Percentiles rank a stretch among this genome's conserved stretches.
Evolutionary conservation across 1,284 basidiomycete genomes (phyloP).

Genomic region (Psilocybe mexicana): DNA sequence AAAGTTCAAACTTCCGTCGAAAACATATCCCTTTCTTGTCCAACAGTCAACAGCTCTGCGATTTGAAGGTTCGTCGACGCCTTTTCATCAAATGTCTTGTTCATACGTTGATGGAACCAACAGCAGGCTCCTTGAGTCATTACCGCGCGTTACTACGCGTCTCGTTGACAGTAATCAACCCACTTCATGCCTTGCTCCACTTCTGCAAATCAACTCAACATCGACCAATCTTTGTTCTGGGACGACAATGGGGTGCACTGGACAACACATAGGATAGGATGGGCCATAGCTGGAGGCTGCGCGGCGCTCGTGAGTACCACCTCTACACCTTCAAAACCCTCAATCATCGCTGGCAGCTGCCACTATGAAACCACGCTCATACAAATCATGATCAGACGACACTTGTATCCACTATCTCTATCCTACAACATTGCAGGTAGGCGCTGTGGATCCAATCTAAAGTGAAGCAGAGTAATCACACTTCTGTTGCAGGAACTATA

Average conservation of each 20-base stretch:
- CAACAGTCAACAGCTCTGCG: neutral
- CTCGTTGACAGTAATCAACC: neutral
- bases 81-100: neutral
- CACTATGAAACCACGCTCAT: neutral
- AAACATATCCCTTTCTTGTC: too few species aligned
- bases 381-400: slow-evolving; percentile 47
- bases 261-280: slow-evolving; percentile 70
- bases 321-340: neutral
- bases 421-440: slow-evolving; percentile 51
- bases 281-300: slow-evolving; percentile 71
- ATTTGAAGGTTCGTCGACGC: neutral
- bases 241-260: slow-evolving; percentile 47
- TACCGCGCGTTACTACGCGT: neutral
- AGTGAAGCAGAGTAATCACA: neutral
- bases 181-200: slow-evolving; percentile 30
- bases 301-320: slow-evolving; percentile 52
- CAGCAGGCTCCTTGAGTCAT: neutral
- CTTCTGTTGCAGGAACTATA: slow-evolving; percentile 56
- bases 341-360: neutral
- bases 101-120: neutral
- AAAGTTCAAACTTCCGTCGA: too few species aligned
- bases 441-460: neutral
- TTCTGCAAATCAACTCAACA: slow-evolving; percentile 46
- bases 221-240: slow-evolving; percentile 70
- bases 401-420: slow-evolving; percentile 54